These are phyloP conservation scores for Ogataea kodamae DNA, from an alignment of 805 yeast species.

Conservation along the genomic window DNA sequence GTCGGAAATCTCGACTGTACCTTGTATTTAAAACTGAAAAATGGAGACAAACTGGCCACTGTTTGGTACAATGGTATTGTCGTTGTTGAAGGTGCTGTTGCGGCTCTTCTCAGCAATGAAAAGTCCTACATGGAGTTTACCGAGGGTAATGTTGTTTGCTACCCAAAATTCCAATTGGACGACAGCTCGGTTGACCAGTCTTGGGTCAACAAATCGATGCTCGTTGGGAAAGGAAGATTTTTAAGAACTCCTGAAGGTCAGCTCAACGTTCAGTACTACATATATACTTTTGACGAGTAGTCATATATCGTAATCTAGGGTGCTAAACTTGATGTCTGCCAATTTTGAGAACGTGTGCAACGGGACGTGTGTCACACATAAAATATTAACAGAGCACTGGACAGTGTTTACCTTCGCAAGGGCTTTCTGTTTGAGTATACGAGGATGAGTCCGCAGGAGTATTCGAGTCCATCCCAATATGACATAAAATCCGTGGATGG, in stretches of 20 bases:
- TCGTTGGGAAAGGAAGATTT: conserved; percentile 60
- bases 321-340: conserved; percentile 10
- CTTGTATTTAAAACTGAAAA: conserved; percentile 35
- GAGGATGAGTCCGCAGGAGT: conserved; percentile 6
- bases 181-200: conserved; percentile 40
- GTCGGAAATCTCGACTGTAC: conserved; percentile 44
- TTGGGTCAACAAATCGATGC: conserved; percentile 50
- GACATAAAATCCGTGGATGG: conserved; percentile 3
- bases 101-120: conserved; percentile 36
- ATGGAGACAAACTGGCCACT: conserved; percentile 38
- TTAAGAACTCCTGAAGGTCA: conserved; percentile 43
- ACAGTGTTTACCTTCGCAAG: conserved; percentile 8
- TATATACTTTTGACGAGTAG: conserved; percentile 37
- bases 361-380: conserved; percentile 11
- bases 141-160: conserved; percentile 47
- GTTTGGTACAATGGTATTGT: conserved; percentile 51
- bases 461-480: conserved; percentile 7
- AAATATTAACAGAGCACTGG: conserved; percentile 3
- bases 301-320: not conserved
- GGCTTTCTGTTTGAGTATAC: not conserved
- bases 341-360: conserved; percentile 1
- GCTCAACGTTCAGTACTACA: conserved; percentile 53
- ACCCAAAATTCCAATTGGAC: conserved; percentile 44
- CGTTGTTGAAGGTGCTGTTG: conserved; percentile 35
- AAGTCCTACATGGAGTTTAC: conserved; percentile 35